Percentiles rank a stretch among this genome's conserved stretches.
Conservation (phyloP, 2,329 filamentous ascomycete genomes). For the Phoma sp. region DNA sequence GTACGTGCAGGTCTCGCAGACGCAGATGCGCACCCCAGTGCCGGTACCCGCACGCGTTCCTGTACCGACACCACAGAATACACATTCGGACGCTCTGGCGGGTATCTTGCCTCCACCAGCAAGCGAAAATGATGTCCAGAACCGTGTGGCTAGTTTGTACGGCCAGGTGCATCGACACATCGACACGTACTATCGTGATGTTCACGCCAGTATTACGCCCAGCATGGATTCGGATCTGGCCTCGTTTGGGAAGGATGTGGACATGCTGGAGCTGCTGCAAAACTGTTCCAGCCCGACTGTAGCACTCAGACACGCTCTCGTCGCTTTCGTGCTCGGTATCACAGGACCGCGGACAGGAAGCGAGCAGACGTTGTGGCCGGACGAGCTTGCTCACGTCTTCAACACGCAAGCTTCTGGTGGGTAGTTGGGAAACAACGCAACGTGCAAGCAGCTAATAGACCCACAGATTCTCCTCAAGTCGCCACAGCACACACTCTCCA, state of each 20-base stretch:
- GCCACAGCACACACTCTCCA: constrained; percentile 33
- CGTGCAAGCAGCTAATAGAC: neutral
- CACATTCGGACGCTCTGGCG: constrained; percentile 23
- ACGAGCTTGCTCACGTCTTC: constrained; percentile 21
- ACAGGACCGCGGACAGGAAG: constrained; percentile 24
- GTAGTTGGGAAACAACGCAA: neutral
- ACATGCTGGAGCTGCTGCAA: constrained; percentile 37
- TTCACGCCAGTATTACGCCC: constrained; percentile 42
- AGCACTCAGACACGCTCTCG: constrained; percentile 41
- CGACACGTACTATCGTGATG: constrained; percentile 44
- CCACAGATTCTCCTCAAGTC: constrained; percentile 12
- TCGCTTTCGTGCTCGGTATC: constrained; percentile 32
- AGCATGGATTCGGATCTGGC: constrained; percentile 41
- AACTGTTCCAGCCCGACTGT: constrained; percentile 32
- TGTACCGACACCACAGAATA: constrained; percentile 8
- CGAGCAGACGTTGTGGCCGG: constrained; percentile 32
- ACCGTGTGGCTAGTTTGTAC: constrained; percentile 33
- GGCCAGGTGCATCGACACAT: constrained; percentile 37
- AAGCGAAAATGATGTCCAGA: constrained; percentile 30
- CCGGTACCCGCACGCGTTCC: constrained; percentile 3
- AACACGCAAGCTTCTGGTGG: neutral
- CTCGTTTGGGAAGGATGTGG: constrained; percentile 31
- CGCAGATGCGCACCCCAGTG: constrained; percentile 17
- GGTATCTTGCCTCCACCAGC: constrained; percentile 34
- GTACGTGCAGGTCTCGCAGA: constrained; percentile 40